phyloP scores from a whole-genome alignment of 1,139 yeast species.

The Saccharomycopsis crataegensis region DNA sequence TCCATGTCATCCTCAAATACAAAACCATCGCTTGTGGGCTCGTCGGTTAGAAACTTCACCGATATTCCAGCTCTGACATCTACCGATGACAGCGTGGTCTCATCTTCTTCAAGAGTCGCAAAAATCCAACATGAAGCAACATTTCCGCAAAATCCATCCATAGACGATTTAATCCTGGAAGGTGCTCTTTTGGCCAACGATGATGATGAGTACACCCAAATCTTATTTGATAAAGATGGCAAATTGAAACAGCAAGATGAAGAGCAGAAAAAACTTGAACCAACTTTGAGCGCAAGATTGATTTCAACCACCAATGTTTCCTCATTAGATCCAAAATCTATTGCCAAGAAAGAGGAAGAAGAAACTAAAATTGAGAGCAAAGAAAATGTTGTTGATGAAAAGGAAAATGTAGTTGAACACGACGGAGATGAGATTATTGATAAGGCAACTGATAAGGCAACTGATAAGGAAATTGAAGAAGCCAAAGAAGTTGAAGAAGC shows the following conservation, averaged over 20 bases:
- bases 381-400: background rate
- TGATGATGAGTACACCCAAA: conserved; percentile 16
- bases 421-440: background rate
- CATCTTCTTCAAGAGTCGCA: background rate
- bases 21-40: conserved; percentile 12
- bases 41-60: conserved; percentile 17
- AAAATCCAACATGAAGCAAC: background rate
- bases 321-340: background rate
- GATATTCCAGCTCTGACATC: conserved; percentile 1
- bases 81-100: background rate
- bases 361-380: background rate
- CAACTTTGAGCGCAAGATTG: conserved; percentile 17
- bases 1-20: background rate
- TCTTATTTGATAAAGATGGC: conserved; percentile 17
- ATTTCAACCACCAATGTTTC: background rate
- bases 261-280: conserved; percentile 11
- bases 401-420: background rate
- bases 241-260: conserved; percentile 12
- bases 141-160: conserved; percentile 4
- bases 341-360: background rate
- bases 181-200: conserved; percentile 19
- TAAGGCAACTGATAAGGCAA: background rate
- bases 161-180: conserved; percentile 18
- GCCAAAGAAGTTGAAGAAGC: too few relatives aligned
- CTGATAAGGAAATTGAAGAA: conserved; percentile 5